Evolutionary conservation across 2,329 filamentous ascomycete species (phyloP).

Genomic region (Alternaria atra): DNA sequence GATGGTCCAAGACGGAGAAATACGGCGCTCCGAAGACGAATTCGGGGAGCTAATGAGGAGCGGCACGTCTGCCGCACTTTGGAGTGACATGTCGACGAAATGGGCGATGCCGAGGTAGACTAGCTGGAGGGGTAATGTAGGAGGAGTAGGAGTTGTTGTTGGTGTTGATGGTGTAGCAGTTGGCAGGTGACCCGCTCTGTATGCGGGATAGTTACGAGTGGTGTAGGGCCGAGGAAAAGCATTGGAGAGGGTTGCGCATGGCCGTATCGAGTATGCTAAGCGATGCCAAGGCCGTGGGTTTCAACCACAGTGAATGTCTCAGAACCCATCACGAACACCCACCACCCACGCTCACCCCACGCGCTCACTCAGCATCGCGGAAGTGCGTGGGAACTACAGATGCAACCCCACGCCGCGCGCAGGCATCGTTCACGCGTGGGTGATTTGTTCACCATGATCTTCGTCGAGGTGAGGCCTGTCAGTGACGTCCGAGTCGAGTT

Average conservation of each 20-base stretch:
- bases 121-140: slow-evolving; percentile 19
- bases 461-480: slow-evolving; percentile 13
- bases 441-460: slow-evolving; percentile 8
- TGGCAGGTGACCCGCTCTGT: slow-evolving; percentile 23
- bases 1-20: slow-evolving; percentile 92
- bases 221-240: slow-evolving; percentile 18
- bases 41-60: slow-evolving; percentile 79
- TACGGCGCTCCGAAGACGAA: slow-evolving; percentile 83
- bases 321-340: slow-evolving; percentile 15
- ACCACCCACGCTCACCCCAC: slow-evolving; percentile 23
- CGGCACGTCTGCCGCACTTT: slow-evolving; percentile 74
- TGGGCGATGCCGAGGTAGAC: slow-evolving; percentile 14
- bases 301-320: slow-evolving; percentile 27
- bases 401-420: slow-evolving; percentile 17
- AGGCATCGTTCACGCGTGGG: slow-evolving; percentile 14
- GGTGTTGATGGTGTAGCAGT: slow-evolving; percentile 13
- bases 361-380: slow-evolving; percentile 10
- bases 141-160: slow-evolving; percentile 12
- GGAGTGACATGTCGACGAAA: slow-evolving; percentile 41
- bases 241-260: slow-evolving; percentile 5
- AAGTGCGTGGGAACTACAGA: slow-evolving; percentile 9
- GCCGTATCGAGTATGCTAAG: slow-evolving; percentile 26
- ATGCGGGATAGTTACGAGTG: slow-evolving; percentile 23
- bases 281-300: slow-evolving; percentile 31
- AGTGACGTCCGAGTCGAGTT: slow-evolving; percentile 23